Conservation (phyloP, 1,284 basidiomycete species). For the Abortiporus biennis region DNA sequence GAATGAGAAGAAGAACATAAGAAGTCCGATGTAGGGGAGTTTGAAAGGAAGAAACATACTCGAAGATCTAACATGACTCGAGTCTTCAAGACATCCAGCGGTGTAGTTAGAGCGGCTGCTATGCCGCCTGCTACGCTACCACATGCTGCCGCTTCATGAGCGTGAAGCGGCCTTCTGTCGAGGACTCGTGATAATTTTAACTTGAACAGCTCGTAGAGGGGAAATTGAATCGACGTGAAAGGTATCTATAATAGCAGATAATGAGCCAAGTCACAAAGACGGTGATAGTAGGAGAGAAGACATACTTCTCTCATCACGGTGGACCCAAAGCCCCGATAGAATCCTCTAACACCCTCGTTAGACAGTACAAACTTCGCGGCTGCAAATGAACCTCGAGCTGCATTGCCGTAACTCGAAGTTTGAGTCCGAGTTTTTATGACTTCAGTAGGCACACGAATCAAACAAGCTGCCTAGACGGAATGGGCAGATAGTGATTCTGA, state of each 20-base stretch:
- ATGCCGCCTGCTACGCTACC: conserved; percentile 89
- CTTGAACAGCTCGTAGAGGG: conserved; percentile 91
- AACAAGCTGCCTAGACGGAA: conserved; percentile 70
- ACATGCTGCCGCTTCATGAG: conserved; percentile 86
- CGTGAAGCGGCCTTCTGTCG: conserved; percentile 53
- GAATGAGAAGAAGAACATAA: background rate
- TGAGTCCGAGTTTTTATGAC: conserved; percentile 87
- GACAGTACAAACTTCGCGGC: conserved; percentile 44
- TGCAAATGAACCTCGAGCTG: conserved; percentile 37
- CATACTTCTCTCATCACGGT: conserved; percentile 75
- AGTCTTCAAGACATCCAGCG: conserved; percentile 95
- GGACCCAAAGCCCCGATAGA: conserved; percentile 77
- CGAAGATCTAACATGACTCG: conserved; percentile 92
- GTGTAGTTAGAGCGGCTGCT: conserved; percentile 89
- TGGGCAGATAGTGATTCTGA: conserved; percentile 16
- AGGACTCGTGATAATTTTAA: conserved; percentile 45
- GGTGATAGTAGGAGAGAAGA: conserved; percentile 9
- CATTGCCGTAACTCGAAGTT: conserved; percentile 61
- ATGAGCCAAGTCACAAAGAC: background rate
- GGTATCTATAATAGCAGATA: conserved; percentile 69
- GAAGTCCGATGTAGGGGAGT: conserved; percentile 3
- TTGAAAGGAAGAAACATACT: conserved; percentile 34
- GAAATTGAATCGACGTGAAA: conserved; percentile 97
- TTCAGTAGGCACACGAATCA: conserved; percentile 92
- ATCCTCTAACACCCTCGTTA: conserved; percentile 60